Evolutionary conservation across 2,329 filamentous ascomycete genomes (phyloP), one percentile per base, ranked within the genome.

Genomic region (Cladosporium cucumerinum): DNA sequence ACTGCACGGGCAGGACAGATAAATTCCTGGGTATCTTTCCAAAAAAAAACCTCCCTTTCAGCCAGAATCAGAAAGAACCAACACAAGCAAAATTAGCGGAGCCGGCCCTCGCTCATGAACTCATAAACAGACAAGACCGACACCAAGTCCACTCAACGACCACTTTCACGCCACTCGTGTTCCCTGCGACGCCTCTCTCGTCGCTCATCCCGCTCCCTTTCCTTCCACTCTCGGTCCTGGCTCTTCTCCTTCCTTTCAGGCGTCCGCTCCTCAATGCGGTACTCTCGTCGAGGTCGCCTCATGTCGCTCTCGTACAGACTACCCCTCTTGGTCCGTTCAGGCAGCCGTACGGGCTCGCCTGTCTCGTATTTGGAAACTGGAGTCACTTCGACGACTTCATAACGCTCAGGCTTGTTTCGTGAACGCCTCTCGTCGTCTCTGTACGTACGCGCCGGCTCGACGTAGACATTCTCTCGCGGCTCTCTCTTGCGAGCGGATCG

Each of bases 401-500:
- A 66, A 16, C 65, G 66, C 26, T 61, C 60, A 14, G 65, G 61
- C 52, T 65, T 59, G 12, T 61, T 61, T 39, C 52, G 34, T 23
- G 52, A 49, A 6, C 36, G 26, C 26, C 46, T 65, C 61, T 64
- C 61, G 36, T 55, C 51, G 12, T 62, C 59, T n/a, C 46, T 48
- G 10, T 55, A 64, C 34, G 52, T 48, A 8, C 61, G 30, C 12
- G 63, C 63, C 2, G 69, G 67, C 66, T 70, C 66, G 34, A 71
- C 63, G 25, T 66, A 49, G 21, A 65, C 65, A 28, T 65, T 48
- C 18, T 34, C 43, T 30, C 52, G 48, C 23, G 30, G 72, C 65
- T 54, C 76, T 72, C 65, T 75, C 73, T 46, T 77, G 60, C 70
- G 76, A 75, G 70, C 76, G 71, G 2, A 75, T 73, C 61, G 69